These are phyloP conservation scores for Fusarium solani-melongenae DNA, from an alignment of 2,329 filamentous ascomycete genomes.

Conservation along the genomic window DNA sequence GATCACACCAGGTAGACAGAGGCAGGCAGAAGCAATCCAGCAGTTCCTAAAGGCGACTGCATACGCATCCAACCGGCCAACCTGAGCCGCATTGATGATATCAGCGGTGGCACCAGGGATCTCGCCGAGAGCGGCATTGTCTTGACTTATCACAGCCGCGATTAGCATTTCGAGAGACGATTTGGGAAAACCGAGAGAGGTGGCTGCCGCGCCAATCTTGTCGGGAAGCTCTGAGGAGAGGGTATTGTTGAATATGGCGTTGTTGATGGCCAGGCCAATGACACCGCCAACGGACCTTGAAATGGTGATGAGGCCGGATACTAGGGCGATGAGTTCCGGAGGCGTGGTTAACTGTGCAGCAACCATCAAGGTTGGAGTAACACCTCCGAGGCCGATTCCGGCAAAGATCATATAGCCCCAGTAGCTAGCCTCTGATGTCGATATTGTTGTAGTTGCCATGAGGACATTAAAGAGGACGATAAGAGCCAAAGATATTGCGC, in stretches of 20 bases:
- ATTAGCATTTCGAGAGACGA: neutral
- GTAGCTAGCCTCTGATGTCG: neutral
- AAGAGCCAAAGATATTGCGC: too few relatives aligned
- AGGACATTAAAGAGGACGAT: neutral
- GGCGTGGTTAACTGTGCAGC: neutral
- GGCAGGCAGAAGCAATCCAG: neutral
- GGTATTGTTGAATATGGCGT: neutral
- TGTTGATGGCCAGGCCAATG: slow-evolving; percentile 1
- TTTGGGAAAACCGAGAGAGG: neutral
- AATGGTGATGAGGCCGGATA: neutral
- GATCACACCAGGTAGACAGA: neutral
- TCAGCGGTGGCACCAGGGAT: neutral
- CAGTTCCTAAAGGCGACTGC: neutral
- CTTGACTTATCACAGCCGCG: neutral
- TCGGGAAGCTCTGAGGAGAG: neutral
- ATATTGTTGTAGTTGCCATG: neutral
- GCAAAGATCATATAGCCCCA: neutral
- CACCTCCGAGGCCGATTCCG: neutral
- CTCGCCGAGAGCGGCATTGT: neutral
- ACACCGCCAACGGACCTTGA: neutral
- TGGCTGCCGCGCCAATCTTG: neutral
- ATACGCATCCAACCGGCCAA: neutral
- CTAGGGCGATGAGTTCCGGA: neutral
- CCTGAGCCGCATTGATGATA: neutral
- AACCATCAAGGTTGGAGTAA: neutral